Evolutionary conservation across 192 early-diverging fungal genomes (phyloP).

Genomic region (Rhizoclosmatium sp.): DNA sequence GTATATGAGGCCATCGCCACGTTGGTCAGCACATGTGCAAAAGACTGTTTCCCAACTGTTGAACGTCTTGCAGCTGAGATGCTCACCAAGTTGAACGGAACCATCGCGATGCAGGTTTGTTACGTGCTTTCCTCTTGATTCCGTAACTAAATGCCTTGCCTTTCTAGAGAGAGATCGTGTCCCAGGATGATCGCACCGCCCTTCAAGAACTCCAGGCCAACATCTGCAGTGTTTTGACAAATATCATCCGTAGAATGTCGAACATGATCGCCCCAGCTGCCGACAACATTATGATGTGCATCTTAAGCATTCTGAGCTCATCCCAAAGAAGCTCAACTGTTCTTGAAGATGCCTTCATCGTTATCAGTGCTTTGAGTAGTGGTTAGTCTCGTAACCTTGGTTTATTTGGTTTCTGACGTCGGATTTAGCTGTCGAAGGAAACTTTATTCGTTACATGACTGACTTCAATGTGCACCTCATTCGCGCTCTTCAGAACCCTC

Average conservation of each 20-base stretch:
- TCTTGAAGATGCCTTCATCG: conserved; percentile 92
- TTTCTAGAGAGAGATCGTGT: conserved; percentile 76
- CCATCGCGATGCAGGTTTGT: conserved; percentile 63
- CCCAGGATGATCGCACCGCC: conserved; percentile 80
- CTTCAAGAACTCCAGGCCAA: conserved; percentile 92
- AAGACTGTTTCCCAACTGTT: conserved; percentile 82
- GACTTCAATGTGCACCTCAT: conserved; percentile 85
- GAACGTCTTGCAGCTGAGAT: conserved; percentile 77
- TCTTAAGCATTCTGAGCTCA: conserved; percentile 78
- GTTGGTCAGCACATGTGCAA: conserved; percentile 64
- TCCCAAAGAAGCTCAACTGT: conserved; percentile 82
- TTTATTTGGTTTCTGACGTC: not conserved
- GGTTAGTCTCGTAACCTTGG: conserved; percentile 50
- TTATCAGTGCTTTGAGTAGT: conserved; percentile 84
- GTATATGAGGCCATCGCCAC: conserved; percentile 94
- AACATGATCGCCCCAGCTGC: conserved; percentile 75
- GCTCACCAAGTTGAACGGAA: conserved; percentile 81
- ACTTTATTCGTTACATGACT: conserved; percentile 90
- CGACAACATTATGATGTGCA: conserved; percentile 89
- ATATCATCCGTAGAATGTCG: conserved; percentile 81
- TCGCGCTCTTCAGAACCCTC: conserved; percentile 83
- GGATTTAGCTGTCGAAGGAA: conserved; percentile 72
- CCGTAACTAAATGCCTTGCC: not conserved
- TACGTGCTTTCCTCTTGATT: conserved; percentile 25
- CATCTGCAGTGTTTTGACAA: conserved; percentile 90